phyloP scores from a whole-genome alignment of 2,329 filamentous ascomycete species.

The Hypoxylon sp. region DNA sequence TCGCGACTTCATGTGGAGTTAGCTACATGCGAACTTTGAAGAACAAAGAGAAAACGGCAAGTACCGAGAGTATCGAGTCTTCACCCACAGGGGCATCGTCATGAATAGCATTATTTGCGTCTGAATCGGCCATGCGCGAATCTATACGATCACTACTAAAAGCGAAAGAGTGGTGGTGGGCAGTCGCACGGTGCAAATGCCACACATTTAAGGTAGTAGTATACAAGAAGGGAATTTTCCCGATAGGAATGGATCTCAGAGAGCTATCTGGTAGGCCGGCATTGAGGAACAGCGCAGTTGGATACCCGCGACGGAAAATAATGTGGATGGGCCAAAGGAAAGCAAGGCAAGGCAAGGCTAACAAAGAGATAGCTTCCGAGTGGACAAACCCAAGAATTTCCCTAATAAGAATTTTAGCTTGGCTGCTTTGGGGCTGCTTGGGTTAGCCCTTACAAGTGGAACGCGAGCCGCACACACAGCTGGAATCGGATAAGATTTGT shows the following conservation, averaged over 20 bases:
- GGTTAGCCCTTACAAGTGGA: slow-evolving; percentile 7
- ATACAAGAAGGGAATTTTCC: slow-evolving; percentile 30
- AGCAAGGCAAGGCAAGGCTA: slow-evolving; percentile 35
- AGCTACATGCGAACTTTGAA: slow-evolving; percentile 35
- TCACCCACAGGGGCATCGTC: slow-evolving; percentile 54
- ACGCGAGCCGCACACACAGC: slow-evolving; percentile 6
- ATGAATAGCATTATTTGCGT: slow-evolving; percentile 52
- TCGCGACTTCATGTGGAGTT: slow-evolving; percentile 71
- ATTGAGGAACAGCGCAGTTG: slow-evolving; percentile 28
- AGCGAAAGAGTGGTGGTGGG: slow-evolving; percentile 26
- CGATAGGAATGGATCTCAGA: slow-evolving; percentile 35
- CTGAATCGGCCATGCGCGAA: slow-evolving; percentile 54
- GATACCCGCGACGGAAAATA: slow-evolving; percentile 34
- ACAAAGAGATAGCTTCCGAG: slow-evolving; percentile 28
- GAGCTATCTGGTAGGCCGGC: slow-evolving; percentile 35
- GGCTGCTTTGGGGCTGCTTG: slow-evolving; percentile 3
- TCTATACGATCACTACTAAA: slow-evolving; percentile 34
- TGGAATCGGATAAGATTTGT: slow-evolving; percentile 36
- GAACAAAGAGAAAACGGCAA: slow-evolving; percentile 3
- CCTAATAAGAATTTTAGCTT: slow-evolving; percentile 25
- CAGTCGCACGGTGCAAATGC: slow-evolving; percentile 36
- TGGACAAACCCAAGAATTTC: slow-evolving; percentile 22
- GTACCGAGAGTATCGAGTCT: slow-evolving; percentile 53
- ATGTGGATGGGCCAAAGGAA: slow-evolving; percentile 24
- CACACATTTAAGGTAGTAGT: slow-evolving; percentile 34